phyloP scores from a whole-genome alignment of 2,329 filamentous ascomycete genomes.

The Penicillium sp. region DNA sequence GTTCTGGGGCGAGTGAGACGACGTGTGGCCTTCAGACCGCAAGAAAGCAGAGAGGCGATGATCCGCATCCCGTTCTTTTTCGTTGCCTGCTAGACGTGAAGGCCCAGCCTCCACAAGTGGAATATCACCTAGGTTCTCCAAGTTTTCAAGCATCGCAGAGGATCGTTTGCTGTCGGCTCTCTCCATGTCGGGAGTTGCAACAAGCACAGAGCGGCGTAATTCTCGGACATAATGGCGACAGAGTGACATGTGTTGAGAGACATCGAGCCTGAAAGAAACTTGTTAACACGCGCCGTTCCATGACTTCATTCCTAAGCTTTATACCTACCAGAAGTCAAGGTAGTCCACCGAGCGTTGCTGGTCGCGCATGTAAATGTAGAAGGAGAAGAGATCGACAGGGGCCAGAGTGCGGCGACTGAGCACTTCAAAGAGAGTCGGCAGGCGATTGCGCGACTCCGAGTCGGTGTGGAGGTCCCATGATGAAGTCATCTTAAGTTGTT shows the following conservation, averaged over 20 bases:
- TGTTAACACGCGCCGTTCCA: background rate
- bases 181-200: constrained; percentile 88
- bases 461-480: constrained; percentile 32
- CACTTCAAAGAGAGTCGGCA: constrained; percentile 95
- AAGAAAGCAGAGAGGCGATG: constrained; percentile 90
- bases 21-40: constrained; percentile 56
- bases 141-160: constrained; percentile 71
- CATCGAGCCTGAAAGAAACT: constrained; percentile 77
- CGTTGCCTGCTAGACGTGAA: constrained; percentile 55
- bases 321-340: constrained; percentile 87
- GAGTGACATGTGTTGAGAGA: constrained; percentile 97
- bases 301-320: background rate
- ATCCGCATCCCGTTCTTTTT: constrained; percentile 76
- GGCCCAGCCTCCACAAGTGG: constrained; percentile 50
- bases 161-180: constrained; percentile 79
- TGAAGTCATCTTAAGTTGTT: constrained; percentile 28
- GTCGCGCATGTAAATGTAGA: constrained; percentile 99
- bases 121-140: constrained; percentile 68
- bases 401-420: constrained; percentile 90
- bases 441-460: constrained; percentile 67
- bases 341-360: constrained; percentile 98
- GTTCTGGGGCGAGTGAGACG: constrained; percentile 54
- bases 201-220: constrained; percentile 85
- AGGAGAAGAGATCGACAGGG: constrained; percentile 95
- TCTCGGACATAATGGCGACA: constrained; percentile 96